These are phyloP conservation scores for Martiniozyma abietophila DNA, from an alignment of 805 yeast genomes.

Conservation along the genomic window DNA sequence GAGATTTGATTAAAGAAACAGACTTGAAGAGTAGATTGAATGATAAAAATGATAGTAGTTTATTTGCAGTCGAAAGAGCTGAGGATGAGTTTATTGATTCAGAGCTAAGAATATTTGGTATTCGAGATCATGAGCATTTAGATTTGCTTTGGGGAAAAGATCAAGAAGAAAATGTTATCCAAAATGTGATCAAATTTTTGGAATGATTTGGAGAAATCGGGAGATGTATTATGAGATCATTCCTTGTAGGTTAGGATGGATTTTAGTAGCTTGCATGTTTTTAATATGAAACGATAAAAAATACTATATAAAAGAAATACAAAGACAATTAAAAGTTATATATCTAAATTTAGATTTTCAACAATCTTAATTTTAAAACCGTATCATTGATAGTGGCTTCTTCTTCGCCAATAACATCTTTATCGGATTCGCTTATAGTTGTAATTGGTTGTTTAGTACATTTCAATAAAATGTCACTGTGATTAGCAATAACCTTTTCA, in stretches of 20 bases:
- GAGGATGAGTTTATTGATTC: conserved; percentile 7
- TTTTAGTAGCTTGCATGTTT: too few relatives aligned
- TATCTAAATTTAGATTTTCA: conserved; percentile 39
- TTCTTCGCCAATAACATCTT: conserved; percentile 68
- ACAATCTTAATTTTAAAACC: conserved; percentile 64
- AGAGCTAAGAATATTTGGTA: conserved; percentile 33
- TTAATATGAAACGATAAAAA: too few relatives aligned
- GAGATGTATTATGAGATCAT: too few relatives aligned
- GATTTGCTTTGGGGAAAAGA: conserved; percentile 90
- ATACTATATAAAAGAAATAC: background rate
- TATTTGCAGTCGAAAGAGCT: conserved; percentile 1
- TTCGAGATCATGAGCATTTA: conserved; percentile 73
- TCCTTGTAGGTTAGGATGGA: too few relatives aligned
- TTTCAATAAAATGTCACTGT: conserved; percentile 63
- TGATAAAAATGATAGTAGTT: background rate
- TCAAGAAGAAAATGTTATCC: conserved; percentile 40
- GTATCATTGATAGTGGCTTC: conserved; percentile 80
- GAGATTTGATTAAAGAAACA: conserved; percentile 6
- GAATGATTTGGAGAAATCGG: too few relatives aligned
- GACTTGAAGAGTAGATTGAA: conserved; percentile 1
- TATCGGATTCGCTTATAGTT: conserved; percentile 33
- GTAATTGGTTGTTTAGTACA: conserved; percentile 61
- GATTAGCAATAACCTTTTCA: conserved; percentile 49
- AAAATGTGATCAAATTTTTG: conserved; percentile 30
- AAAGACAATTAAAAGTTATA: background rate